Base-by-base conservation (phyloP, 768 basidiomycete genomes). In the Leccinum imitatum region DNA sequence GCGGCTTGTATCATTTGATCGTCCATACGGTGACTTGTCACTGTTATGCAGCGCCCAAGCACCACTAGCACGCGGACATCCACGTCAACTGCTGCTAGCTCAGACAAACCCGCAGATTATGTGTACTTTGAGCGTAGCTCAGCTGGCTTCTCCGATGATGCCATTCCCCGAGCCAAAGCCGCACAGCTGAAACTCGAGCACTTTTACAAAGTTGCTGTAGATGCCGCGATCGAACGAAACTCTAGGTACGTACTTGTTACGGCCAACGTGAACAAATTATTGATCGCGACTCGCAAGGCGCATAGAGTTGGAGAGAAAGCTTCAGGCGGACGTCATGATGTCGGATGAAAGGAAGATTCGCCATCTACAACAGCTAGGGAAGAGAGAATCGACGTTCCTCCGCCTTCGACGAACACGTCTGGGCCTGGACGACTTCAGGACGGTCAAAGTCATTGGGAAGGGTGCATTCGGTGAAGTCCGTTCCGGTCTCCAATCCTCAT, bases 361-460 rank as follows among this genome's bases (percentile, higher is more conserved):
- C 9, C 93, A 95, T 69, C 77, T 96, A 59, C 81, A 83, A 56
- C 87, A 91, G 66, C 82, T 92, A 35, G 95, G 93, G 21, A 89
- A 88, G 76, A 91, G 92, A 67, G 94, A 96, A 75, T 88, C 87
- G 3, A 90, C 89, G 7, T 98, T 89, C 74, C 83, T 99, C 59
- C 86, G 97, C 10, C 80, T 98, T 54, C 82, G 88, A 57, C 81
- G 96, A 53, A 98, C 97, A 30, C 91, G 91, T 68, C 82, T 99
- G 11, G 93, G 95, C 3, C 78, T 98, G 59, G 87, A 90, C 62
- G 90, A 98, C 75, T 99, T 99, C 78, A 81, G 89, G 64, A 98
- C 96, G 4, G 93, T 99, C 68, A 98, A 98, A 73, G 95, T 99
- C 50, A 99, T 99, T 66, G 97, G 97, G 21, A 98, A 97, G 76